Base-by-base conservation (phyloP, 345 rosid genomes). In the Ricinus communis region DNA sequence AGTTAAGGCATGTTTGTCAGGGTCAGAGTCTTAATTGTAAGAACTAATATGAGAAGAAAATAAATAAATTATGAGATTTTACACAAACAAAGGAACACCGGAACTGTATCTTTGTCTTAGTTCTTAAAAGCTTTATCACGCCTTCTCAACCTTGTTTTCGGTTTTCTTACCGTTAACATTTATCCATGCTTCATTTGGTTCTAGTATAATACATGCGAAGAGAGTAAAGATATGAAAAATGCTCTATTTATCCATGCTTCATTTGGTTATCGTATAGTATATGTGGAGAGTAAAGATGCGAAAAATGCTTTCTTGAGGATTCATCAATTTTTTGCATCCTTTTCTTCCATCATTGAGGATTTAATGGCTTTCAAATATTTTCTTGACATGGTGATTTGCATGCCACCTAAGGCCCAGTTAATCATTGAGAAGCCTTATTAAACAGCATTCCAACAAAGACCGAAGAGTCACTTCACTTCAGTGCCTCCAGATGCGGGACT, bases 391-490 rank as follows among this genome's bases (percentile, higher is more conserved):
- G 64, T 50, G 27, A 69, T 77, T 59, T 27, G 62, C 38, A 49
- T 45, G 69, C 22, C 33, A 30, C 5, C 5, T 60, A 31, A 31
- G 41, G 52, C 52, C 50, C 58, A 57, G 41, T 56, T 49, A 53
- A 62, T 61, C 62, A 71, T 43, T 27, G 11, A 41, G 71, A 24
- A 40, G 36, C 67, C 18, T 45, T 61, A 65, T 38, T 18, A 15
- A 28, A n/a, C 45, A n/a, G 22, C 41, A 49, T 62, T 60, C 25
- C 53, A 45, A 71, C 27, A 18, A n/a, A 54, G 67, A 69, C 25
- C 43, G 65, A 62, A 63, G 36, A 38, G 50, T 28, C 45, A 54
- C 54, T 51, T 21, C 27, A n/a, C 13, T 66, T 38, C 13, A 57
- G 24, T 22, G 50, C 41, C 46, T 64, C 0, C 24, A 1, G 45